phyloP scores from a whole-genome alignment of 352 stramenopile genomes.

The Phytophthora pisi region DNA sequence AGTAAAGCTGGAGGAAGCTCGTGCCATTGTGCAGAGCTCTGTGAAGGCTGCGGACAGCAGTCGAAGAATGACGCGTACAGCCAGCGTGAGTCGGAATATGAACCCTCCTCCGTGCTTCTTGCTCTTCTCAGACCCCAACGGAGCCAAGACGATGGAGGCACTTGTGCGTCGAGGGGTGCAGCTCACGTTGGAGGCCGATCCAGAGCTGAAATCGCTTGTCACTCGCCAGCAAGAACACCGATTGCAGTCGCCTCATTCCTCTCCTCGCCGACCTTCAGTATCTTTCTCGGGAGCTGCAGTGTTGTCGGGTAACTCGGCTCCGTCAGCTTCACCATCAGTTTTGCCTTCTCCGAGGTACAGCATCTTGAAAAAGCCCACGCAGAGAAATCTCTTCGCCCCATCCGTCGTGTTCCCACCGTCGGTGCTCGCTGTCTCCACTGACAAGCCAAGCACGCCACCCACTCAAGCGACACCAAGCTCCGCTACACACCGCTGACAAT shows the following conservation, averaged over 20 bases:
- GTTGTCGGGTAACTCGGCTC: not conserved
- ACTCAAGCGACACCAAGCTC: not conserved
- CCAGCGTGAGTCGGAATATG: conserved; percentile 13
- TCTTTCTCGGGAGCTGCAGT: conserved; percentile 18
- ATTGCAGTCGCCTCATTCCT: conserved; percentile 17
- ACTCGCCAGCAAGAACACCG: conserved; percentile 50
- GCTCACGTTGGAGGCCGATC: conserved; percentile 73
- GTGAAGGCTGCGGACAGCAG: conserved; percentile 24
- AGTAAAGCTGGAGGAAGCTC: conserved; percentile 71
- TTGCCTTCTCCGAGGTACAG: conserved; percentile 28
- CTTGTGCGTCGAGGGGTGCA: conserved; percentile 65
- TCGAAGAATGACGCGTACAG: conserved; percentile 8
- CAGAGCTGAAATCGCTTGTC: conserved; percentile 55
- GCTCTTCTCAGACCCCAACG: conserved; percentile 49
- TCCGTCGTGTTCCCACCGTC: not conserved
- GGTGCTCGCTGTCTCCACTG: not conserved
- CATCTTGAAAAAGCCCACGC: conserved; percentile 29
- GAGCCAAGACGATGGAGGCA: conserved; percentile 51
- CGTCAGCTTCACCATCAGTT: conserved; percentile 11
- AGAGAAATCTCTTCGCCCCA: conserved; percentile 12
- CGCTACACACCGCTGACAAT: conserved; percentile 3
- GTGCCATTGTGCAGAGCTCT: conserved; percentile 71
- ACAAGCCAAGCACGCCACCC: conserved; percentile 2
- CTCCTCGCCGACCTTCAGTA: conserved; percentile 38
- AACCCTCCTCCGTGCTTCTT: conserved; percentile 48